A percentile compares a stretch with the other conserved stretches of the same genome.
Conservation (phyloP, 768 basidiomycete genomes). For the Lactifluus pinguis region DNA sequence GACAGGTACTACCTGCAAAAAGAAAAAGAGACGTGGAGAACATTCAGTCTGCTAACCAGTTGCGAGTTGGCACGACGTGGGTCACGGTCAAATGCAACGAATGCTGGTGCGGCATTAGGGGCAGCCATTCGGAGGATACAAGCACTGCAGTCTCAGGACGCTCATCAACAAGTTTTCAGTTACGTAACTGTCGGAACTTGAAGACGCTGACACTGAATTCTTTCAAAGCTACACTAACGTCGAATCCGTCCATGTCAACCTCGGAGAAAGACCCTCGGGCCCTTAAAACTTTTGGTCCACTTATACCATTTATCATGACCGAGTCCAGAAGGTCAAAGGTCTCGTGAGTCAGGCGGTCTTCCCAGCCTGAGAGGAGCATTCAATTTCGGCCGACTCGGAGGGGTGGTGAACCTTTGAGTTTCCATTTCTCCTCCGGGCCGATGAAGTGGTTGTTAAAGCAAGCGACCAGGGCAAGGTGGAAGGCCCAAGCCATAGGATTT, state of each 20-base stretch:
- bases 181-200: not conserved
- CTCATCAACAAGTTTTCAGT: constrained; percentile 35
- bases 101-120: constrained; percentile 47
- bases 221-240: constrained; percentile 15
- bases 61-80: constrained; percentile 81
- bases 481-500: too few species aligned
- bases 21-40: too few species aligned
- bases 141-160: constrained; percentile 62
- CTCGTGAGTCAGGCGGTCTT: too few species aligned
- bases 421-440: too few species aligned
- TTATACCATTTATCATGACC: too few species aligned
- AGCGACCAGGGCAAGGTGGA: too few species aligned
- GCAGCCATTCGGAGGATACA: constrained; percentile 63
- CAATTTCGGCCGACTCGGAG: too few species aligned
- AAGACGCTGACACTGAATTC: not conserved
- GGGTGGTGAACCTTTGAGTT: too few species aligned
- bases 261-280: constrained; percentile 5
- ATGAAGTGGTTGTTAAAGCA: too few species aligned
- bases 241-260: constrained; percentile 16
- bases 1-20: too few species aligned
- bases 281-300: not conserved
- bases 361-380: too few species aligned
- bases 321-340: too few species aligned
- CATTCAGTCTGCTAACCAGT: constrained; percentile 56
- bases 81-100: constrained; percentile 39